phyloP scores from a whole-genome alignment of 768 basidiomycete genomes.

The Suillus sp. region DNA sequence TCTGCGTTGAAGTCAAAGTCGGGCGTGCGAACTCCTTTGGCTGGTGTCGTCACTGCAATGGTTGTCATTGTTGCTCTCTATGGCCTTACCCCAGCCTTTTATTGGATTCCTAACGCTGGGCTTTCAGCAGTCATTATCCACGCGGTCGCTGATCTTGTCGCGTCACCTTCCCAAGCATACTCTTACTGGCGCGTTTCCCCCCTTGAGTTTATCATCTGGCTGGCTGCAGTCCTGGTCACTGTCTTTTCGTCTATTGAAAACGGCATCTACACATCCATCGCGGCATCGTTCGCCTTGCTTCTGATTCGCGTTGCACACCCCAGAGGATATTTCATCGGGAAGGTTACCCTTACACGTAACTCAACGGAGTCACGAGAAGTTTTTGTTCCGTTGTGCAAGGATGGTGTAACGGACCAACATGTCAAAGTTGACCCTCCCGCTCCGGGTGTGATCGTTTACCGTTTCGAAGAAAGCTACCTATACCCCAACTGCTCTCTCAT shows the following conservation, averaged over 20 bases:
- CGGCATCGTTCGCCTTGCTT: conserved; percentile 76
- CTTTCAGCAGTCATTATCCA: conserved; percentile 97
- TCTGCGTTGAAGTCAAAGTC: conserved; percentile 95
- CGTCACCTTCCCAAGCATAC: conserved; percentile 79
- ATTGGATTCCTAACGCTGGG: conserved; percentile 79
- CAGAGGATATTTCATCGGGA: conserved; percentile 89
- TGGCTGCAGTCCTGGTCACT: conserved; percentile 84
- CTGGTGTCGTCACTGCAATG: conserved; percentile 81
- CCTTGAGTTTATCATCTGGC: conserved; percentile 88
- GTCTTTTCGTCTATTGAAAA: conserved; percentile 94
- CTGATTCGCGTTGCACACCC: conserved; percentile 87
- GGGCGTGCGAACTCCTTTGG: conserved; percentile 94
- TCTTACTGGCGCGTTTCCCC: conserved; percentile 94
- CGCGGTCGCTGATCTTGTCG: conserved; percentile 86
- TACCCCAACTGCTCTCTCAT: conserved; percentile 75
- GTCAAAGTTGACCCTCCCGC: conserved; percentile 76
- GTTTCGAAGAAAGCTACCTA: conserved; percentile 87
- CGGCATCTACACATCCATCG: conserved; percentile 87
- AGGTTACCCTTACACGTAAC: conserved; percentile 56
- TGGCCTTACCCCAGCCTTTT: conserved; percentile 91
- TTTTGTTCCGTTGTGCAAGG: conserved; percentile 72
- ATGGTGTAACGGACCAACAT: conserved; percentile 64
- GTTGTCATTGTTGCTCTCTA: conserved; percentile 94
- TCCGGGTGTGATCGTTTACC: conserved; percentile 89
- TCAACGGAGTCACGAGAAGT: conserved; percentile 61